Base-by-base conservation (phyloP, 108 stramenopile species). In the Epithemia pelagica region DNA sequence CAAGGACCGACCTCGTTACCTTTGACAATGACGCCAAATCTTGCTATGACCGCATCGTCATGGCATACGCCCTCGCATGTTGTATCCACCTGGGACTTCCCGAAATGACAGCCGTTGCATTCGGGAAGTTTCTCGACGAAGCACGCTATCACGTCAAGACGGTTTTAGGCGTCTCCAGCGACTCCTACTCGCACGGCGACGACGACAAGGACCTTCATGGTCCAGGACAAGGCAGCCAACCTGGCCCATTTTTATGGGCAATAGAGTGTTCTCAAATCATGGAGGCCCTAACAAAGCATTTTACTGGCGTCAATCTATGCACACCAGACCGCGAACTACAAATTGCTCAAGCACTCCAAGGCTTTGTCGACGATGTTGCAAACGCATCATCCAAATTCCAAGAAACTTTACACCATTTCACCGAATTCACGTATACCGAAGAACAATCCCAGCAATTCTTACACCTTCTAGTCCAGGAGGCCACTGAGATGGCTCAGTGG, bases 321-420 rank as follows among this genome's bases (percentile, higher is more conserved):
- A 32, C 32, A 24, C 62, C 62, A 1, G 2, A 2, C 1, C 1
- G n/a, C 19, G 19, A n/a, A 32, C 62, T 2, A 24, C 23, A 19
- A 37, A 32, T 21, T 23, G 2, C n/a, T 1, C 62, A 51, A 3
- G 24, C 20, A 29, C 23, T 63, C 10, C 62, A 63, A 63, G 24
- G 24, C 15, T 63, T 63, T 51, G 62, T 63, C 21, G 62, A 63
- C 62, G 62, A 63, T 24, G 25, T 24, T 10, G 20, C 32, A 18
- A 63, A 32, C 2, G 30, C 19, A 19, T 24, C 32, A 1, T 37
- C 32, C 33, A 23, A 51, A 18, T 33, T 60, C 10, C 10, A 21
- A 10, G 1, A 60, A 2, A 60, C 28, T 27, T 28, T 60, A 19
- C 37, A 46, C 5, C 15, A 46, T 46, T 46, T 46, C 15, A 15